Percentiles rank a stretch among this genome's conserved stretches.
Evolutionary conservation across 2,329 filamentous ascomycete species (phyloP).

Genomic region (Ceratocystiopsis minuta): DNA sequence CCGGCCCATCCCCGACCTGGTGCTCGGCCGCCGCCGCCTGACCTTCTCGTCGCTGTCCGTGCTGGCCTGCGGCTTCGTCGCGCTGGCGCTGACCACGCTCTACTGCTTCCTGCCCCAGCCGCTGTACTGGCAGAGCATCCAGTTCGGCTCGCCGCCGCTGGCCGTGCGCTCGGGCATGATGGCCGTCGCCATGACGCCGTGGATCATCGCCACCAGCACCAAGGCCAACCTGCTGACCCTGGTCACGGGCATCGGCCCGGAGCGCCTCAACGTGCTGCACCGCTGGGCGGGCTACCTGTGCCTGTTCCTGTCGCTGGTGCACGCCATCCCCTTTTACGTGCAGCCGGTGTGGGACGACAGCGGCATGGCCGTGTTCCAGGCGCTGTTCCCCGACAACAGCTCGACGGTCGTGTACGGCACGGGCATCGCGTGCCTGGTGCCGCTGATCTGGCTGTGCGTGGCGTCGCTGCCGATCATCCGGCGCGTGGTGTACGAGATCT

Average conservation of each 20-base stretch:
- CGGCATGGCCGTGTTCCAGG: slow-evolving; percentile 51
- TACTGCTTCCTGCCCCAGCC: slow-evolving; percentile 81
- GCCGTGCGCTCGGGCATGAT: slow-evolving; percentile 84
- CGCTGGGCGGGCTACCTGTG: slow-evolving; percentile 82
- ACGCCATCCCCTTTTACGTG: slow-evolving; percentile 77
- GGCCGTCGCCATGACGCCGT: slow-evolving; percentile 76
- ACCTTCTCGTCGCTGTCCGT: slow-evolving; percentile 69
- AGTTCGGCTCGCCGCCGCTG: slow-evolving; percentile 71
- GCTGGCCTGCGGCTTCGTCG: slow-evolving; percentile 46
- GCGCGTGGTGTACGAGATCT: slow-evolving; percentile 66
- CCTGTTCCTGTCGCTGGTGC: slow-evolving; percentile 63
- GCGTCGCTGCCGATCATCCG: slow-evolving; percentile 69
- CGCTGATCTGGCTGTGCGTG: slow-evolving; percentile 65
- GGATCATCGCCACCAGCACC: slow-evolving; percentile 79
- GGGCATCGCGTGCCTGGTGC: slow-evolving; percentile 64
- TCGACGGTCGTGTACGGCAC: slow-evolving; percentile 63
- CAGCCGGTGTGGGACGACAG: slow-evolving; percentile 72
- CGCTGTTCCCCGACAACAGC: slow-evolving; percentile 45
- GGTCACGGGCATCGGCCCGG: slow-evolving; percentile 78
- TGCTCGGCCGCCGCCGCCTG: slow-evolving; percentile 47
- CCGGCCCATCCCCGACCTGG: slow-evolving; percentile 60
- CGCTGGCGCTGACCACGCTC: slow-evolving; percentile 54
- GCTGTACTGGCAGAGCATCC: slow-evolving; percentile 75
- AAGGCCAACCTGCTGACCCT: slow-evolving; percentile 76
- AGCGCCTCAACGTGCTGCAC: slow-evolving; percentile 82